A percentile compares a stretch with the other conserved stretches of the same genome.
Evolutionary conservation across 2,329 filamentous ascomycete genomes (phyloP).

Genomic region (Monosporascus sp.): DNA sequence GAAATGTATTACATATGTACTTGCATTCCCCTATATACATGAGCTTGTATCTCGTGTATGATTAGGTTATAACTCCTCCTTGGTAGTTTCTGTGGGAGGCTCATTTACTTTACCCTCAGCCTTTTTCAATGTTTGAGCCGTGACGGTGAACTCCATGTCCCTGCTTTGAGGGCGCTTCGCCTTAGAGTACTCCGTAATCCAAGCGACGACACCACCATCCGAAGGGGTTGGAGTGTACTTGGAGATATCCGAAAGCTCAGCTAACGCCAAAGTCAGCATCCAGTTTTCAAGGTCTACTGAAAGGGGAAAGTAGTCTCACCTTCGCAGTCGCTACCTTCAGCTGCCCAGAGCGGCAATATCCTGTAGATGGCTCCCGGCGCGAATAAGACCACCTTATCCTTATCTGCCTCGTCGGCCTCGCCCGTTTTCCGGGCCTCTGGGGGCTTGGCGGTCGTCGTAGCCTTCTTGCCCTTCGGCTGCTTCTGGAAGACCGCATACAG

Average conservation of each 20-base stretch:
- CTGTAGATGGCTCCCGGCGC: conserved; percentile 48
- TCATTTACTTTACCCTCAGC: background rate
- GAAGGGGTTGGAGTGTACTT: conserved; percentile 20
- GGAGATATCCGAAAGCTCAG: conserved; percentile 13
- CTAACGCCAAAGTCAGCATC: background rate
- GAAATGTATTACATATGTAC: background rate
- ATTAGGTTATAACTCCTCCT: background rate
- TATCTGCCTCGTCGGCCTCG: background rate
- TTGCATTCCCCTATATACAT: too few relatives aligned
- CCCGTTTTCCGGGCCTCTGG: conserved; percentile 12
- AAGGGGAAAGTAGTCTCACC: conserved; percentile 23
- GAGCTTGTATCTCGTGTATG: too few relatives aligned
- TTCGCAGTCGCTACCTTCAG: conserved; percentile 36
- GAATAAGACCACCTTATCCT: conserved; percentile 38
- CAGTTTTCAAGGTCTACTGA: background rate
- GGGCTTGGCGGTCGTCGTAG: conserved; percentile 21
- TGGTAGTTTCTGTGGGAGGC: background rate
- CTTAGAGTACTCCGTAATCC: conserved; percentile 24
- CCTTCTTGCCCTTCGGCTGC: conserved; percentile 23
- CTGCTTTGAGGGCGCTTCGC: conserved; percentile 18
- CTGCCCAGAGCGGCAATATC: conserved; percentile 45
- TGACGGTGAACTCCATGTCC: conserved; percentile 31
- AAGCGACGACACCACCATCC: conserved; percentile 25
- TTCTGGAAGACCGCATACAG: conserved; percentile 22
- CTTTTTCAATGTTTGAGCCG: conserved; percentile 26